Conservation (phyloP, 345 rosid species). For the Pistacia integerrima region DNA sequence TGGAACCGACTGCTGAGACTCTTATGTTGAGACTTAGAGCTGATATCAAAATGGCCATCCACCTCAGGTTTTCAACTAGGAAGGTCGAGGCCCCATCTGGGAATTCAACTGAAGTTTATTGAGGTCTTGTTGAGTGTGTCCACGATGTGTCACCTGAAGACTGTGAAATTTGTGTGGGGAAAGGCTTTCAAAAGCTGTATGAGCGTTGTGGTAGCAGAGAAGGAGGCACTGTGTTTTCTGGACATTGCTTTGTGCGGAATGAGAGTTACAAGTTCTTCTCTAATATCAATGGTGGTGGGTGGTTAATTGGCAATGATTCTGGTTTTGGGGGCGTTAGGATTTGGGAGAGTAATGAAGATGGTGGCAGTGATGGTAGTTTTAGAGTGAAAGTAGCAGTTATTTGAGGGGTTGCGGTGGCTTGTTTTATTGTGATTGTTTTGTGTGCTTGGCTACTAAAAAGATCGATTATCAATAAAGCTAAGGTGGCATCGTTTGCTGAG, state of each 20-base stretch:
- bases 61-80: neutral
- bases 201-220: conserved; percentile 4
- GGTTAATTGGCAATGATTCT: no score
- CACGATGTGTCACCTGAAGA: neutral
- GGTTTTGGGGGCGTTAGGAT: neutral
- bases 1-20: neutral
- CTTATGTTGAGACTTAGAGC: conserved; percentile 2
- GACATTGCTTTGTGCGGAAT: neutral
- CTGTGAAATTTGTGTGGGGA: conserved; percentile 2
- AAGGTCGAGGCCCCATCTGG: neutral
- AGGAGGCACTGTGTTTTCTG: conserved; percentile 4
- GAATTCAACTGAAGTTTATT: neutral
- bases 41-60: neutral
- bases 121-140: neutral
- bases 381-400: neutral
- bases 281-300: neutral
- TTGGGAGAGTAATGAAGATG: neutral
- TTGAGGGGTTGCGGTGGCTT: conserved; percentile 9
- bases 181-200: conserved; percentile 2
- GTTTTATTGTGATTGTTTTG: conserved; percentile 6
- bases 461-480: neutral
- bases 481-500: neutral
- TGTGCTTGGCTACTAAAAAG: conserved; percentile 12
- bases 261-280: conserved; percentile 13
- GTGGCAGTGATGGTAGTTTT: neutral